Percentiles rank a stretch among this genome's conserved stretches.
Evolutionary conservation across 2,329 filamentous ascomycete genomes (phyloP).

Genomic region (Zasmidium angulare): DNA sequence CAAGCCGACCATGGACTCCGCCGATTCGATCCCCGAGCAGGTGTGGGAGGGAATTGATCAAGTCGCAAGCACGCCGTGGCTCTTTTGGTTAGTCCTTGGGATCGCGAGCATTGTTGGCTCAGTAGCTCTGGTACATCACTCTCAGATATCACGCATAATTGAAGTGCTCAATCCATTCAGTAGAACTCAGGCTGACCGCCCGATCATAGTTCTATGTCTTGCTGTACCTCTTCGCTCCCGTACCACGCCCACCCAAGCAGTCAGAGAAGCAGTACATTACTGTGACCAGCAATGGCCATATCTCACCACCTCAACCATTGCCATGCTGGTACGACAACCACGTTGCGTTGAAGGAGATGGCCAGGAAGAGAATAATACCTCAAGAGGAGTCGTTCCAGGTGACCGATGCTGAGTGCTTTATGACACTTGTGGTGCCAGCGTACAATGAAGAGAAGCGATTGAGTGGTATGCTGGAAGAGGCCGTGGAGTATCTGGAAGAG

Average conservation of each 20-base stretch:
- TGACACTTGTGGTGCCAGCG: conserved; percentile 90
- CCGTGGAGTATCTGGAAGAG: conserved; percentile 78
- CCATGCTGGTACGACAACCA: conserved; percentile 87
- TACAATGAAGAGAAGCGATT: conserved; percentile 91
- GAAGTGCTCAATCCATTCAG: neutral
- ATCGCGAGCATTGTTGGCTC: conserved; percentile 25
- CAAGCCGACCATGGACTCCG: conserved; percentile 29
- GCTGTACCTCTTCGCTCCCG: conserved; percentile 75
- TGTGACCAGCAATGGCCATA: conserved; percentile 63
- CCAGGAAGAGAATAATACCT: conserved; percentile 32
- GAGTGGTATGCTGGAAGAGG: conserved; percentile 82
- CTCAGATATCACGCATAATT: neutral
- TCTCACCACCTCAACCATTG: conserved; percentile 57
- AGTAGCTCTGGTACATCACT: conserved; percentile 12
- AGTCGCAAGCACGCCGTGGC: conserved; percentile 23
- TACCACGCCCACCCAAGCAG: conserved; percentile 68
- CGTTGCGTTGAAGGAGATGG: conserved; percentile 57
- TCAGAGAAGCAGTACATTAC: conserved; percentile 87
- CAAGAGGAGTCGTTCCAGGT: conserved; percentile 57
- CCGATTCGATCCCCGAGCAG: conserved; percentile 31
- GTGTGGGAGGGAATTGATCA: conserved; percentile 31
- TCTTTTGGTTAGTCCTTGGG: conserved; percentile 26
- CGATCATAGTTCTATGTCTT: conserved; percentile 37
- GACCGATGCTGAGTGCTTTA: conserved; percentile 74
- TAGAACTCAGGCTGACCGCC: conserved; percentile 9